These are phyloP conservation scores for Hypoxylon sp. DNA, from an alignment of 2,329 filamentous ascomycete species.

Conservation along the genomic window DNA sequence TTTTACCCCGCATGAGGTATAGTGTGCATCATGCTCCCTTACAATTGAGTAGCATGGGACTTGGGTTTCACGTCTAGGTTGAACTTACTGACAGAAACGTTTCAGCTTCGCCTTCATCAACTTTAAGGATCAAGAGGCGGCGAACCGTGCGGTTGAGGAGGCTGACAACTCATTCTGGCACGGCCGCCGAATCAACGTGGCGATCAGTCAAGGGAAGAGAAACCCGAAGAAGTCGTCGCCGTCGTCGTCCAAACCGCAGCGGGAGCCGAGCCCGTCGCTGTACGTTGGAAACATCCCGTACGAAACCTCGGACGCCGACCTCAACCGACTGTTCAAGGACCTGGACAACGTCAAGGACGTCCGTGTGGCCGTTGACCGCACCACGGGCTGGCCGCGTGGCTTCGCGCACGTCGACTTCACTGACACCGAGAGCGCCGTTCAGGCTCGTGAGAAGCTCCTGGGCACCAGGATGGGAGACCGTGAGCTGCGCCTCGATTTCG, in stretches of 20 bases:
- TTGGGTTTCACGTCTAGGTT: too few relatives aligned
- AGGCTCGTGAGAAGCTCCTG: constrained; percentile 64
- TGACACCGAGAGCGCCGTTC: constrained; percentile 70
- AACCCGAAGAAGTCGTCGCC: too few relatives aligned
- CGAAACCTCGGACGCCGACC: constrained; percentile 83
- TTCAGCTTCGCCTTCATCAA: constrained; percentile 45
- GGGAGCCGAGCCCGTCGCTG: constrained; percentile 68
- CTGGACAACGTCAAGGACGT: constrained; percentile 77
- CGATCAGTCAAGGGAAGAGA: too few relatives aligned
- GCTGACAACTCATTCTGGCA: constrained; percentile 47
- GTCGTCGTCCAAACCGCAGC: too few relatives aligned
- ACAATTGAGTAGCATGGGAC: too few relatives aligned
- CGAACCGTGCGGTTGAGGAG: constrained; percentile 38
- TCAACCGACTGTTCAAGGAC: constrained; percentile 78
- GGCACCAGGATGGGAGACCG: constrained; percentile 71
- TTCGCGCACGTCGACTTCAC: constrained; percentile 86
- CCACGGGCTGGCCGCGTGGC: constrained; percentile 81
- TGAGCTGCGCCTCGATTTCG: constrained; percentile 71
- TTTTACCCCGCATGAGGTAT: too few relatives aligned
- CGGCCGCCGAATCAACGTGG: constrained; percentile 46
- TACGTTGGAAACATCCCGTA: constrained; percentile 89
- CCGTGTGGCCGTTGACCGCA: constrained; percentile 82
- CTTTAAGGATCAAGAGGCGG: constrained; percentile 30
- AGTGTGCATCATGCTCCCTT: too few relatives aligned
- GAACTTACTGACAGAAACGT: constrained; percentile 24